phyloP scores from a whole-genome alignment of 768 basidiomycete species.

The Phanerochaete carnosa region DNA sequence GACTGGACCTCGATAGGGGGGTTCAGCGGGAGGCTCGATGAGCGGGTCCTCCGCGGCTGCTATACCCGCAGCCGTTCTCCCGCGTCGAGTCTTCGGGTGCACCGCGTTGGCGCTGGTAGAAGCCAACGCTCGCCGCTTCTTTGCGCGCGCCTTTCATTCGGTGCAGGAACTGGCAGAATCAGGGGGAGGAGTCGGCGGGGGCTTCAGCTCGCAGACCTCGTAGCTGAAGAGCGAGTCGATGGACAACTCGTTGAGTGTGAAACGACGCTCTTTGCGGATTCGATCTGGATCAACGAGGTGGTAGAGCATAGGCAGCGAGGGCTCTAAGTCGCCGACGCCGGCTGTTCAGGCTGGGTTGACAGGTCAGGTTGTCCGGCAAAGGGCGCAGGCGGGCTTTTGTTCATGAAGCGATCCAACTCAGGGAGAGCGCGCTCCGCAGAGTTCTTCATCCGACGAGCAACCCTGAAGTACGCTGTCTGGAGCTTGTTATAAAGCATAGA shows the following conservation, averaged over 20 bases:
- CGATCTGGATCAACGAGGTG: slow-evolving; percentile 49
- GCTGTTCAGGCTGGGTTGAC: background rate
- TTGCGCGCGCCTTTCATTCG: slow-evolving; percentile 33
- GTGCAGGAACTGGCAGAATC: slow-evolving; percentile 11
- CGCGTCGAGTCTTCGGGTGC: slow-evolving; percentile 40
- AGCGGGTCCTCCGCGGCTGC: no score
- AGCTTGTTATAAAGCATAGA: slow-evolving; percentile 83
- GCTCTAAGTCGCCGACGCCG: slow-evolving; percentile 73
- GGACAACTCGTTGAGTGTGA: slow-evolving; percentile 55
- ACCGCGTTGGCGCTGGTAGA: slow-evolving; percentile 43
- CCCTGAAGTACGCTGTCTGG: slow-evolving; percentile 66
- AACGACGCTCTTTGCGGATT: slow-evolving; percentile 50
- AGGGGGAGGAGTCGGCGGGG: slow-evolving; percentile 54
- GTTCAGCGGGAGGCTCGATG: no score
- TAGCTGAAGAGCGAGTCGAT: slow-evolving; percentile 66
- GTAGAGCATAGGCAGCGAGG: slow-evolving; percentile 53
- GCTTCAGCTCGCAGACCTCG: slow-evolving; percentile 60
- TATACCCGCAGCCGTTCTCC: background rate
- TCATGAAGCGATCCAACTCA: slow-evolving; percentile 34
- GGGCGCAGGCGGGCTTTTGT: background rate
- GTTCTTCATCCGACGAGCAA: slow-evolving; percentile 61
- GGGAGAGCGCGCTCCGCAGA: slow-evolving; percentile 38
- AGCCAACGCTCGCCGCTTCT: slow-evolving; percentile 29
- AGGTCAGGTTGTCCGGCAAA: background rate
- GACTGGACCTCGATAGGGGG: no score